These are phyloP conservation scores for Xylaria sp. DNA, from an alignment of 2,329 filamentous ascomycete species.

Conservation along the genomic window DNA sequence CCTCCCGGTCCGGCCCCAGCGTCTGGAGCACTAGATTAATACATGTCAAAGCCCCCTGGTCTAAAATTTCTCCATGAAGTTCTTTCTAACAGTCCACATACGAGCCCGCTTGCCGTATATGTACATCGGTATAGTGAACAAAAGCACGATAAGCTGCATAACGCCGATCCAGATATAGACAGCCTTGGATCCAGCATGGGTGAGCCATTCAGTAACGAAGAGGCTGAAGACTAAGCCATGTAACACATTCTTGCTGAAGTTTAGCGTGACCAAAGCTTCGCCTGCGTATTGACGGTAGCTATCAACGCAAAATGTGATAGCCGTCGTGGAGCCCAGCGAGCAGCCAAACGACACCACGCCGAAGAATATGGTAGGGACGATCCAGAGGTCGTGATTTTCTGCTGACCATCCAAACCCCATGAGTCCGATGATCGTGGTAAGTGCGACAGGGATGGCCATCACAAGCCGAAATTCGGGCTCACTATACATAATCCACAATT, in stretches of 20 bases:
- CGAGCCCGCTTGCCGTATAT: constrained; percentile 87
- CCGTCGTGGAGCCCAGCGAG: constrained; percentile 83
- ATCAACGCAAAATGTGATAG: constrained; percentile 93
- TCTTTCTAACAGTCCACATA: constrained; percentile 91
- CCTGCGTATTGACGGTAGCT: constrained; percentile 92
- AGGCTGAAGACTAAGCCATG: constrained; percentile 88
- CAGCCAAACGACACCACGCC: constrained; percentile 91
- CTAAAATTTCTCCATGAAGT: constrained; percentile 77
- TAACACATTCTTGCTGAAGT: constrained; percentile 91
- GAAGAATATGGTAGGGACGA: constrained; percentile 92
- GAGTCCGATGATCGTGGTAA: constrained; percentile 80
- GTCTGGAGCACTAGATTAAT: neutral
- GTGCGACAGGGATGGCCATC: constrained; percentile 79
- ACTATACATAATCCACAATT: too few relatives aligned
- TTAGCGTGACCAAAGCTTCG: constrained; percentile 90
- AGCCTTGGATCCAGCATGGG: constrained; percentile 70
- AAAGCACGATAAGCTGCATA: constrained; percentile 77
- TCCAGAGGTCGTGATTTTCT: constrained; percentile 74
- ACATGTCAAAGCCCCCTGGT: neutral
- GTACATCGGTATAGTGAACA: constrained; percentile 87
- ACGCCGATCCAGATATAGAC: constrained; percentile 84
- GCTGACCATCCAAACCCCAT: constrained; percentile 98
- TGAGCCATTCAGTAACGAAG: constrained; percentile 86
- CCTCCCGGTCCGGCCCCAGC: too few relatives aligned
- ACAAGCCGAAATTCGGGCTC: constrained; percentile 91